Percentiles rank a stretch among this genome's conserved stretches.
Evolutionary conservation across 192 early-diverging fungal species (phyloP).

Genomic region (Backusella westeae): DNA sequence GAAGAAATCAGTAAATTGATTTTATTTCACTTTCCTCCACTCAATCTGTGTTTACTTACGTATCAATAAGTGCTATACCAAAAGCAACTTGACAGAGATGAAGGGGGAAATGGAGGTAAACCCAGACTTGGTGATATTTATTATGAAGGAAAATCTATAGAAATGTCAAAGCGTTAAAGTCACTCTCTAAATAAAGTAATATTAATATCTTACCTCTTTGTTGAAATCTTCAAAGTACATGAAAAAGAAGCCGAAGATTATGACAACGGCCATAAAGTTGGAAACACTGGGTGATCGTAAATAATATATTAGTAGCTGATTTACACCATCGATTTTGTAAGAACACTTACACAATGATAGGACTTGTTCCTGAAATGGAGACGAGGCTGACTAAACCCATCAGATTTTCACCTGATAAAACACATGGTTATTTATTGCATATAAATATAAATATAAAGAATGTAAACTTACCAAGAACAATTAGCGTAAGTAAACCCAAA

Average conservation of each 20-base stretch:
- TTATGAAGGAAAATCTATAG: constrained; percentile 30
- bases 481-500: constrained; percentile 43
- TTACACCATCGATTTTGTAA: not conserved
- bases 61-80: constrained; percentile 37
- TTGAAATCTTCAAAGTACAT: constrained; percentile 53
- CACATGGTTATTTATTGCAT: not conserved
- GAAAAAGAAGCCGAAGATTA: constrained; percentile 51
- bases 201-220: constrained; percentile 31
- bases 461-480: constrained; percentile 42
- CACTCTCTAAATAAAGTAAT: not conserved
- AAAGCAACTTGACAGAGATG: constrained; percentile 46
- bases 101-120: constrained; percentile 45
- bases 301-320: not conserved
- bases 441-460: not conserved
- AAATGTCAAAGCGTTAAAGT: not conserved
- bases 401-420: constrained; percentile 27
- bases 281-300: constrained; percentile 6
- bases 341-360: constrained; percentile 29
- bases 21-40: not conserved
- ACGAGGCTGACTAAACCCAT: constrained; percentile 30
- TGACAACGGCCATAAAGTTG: constrained; percentile 45
- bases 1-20: not conserved
- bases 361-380: constrained; percentile 13
- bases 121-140: constrained; percentile 40
- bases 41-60: constrained; percentile 10